Evolutionary conservation across 192 early-diverging fungal genomes (phyloP), one percentile per base, ranked within the genome.

Genomic region (Linnemannia exigua): DNA sequence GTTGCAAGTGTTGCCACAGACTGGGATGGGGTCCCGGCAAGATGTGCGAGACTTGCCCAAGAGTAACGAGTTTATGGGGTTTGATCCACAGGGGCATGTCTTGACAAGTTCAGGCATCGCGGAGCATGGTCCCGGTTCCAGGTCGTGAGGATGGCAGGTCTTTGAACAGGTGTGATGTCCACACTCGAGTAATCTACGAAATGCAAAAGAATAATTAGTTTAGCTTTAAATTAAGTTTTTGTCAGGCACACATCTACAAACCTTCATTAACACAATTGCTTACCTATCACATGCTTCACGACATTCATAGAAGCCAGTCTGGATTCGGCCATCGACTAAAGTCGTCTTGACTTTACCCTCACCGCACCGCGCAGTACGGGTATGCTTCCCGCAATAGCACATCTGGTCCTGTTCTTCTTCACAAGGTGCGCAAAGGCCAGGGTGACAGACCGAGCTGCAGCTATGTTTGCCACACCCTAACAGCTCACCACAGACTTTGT

Each of bases 371-470:
- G 87, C 91, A 0, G 71, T 84, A 20, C 92, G 89, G 44, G 84
- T 81, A 79, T 90, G 87, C 51, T 89, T 83, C 16, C 94, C 95
- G 80, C 95, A 96, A 79, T 91, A 92, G 81, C 95, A 96, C 15
- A 52, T 36, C 84, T 95, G 93, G 17, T 80, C 50, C 67, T 91
- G 90, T 25, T 78, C 69, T 41, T 84, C 80, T 37, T 88, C 67
- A 66, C 95, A 96, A 36, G 92, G 90, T 22, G 87, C 76, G 80
- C 95, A 96, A 7, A 91, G 78, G 11, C 94, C 95, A 5, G 91
- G 44, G 79, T 96, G 95, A 79, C 95, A 96, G 12, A 87, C 63
- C 48, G 91, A 80, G 38, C 83, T 77, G 82, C 95, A 96, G 7
- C 73, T 69, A 89, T 95, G 95, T 51, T 88, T 88, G 22, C 91